These are phyloP conservation scores for Cladorrhinum samala DNA, from an alignment of 495 filamentous ascomycete species.

Conservation along the genomic window DNA sequence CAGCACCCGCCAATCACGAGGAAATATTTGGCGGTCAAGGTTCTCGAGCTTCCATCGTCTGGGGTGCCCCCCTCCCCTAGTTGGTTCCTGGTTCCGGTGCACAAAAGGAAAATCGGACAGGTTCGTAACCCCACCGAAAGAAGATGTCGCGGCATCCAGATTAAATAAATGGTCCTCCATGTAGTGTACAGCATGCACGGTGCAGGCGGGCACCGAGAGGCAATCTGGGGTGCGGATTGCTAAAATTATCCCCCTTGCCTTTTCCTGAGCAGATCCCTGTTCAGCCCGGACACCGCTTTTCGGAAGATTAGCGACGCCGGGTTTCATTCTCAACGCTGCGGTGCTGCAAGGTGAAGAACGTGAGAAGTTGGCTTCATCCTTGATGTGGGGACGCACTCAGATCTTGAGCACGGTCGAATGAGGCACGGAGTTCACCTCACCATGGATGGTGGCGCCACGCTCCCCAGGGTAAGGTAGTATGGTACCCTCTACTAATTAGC, in stretches of 20 bases:
- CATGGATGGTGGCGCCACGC: not conserved
- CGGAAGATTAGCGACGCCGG: slow-evolving; percentile 10
- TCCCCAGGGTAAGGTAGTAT: too few relatives aligned
- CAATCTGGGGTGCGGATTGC: not conserved
- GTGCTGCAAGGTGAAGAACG: too few relatives aligned
- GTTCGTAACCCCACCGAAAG: too few relatives aligned
- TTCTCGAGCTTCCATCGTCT: too few relatives aligned
- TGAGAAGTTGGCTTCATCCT: slow-evolving; percentile 1
- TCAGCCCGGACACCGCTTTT: slow-evolving; percentile 2
- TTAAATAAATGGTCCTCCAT: not conserved
- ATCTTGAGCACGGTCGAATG: slow-evolving; percentile 2
- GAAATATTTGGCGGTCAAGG: not conserved
- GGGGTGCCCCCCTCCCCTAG: too few relatives aligned
- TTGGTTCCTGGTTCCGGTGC: too few relatives aligned
- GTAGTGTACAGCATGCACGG: not conserved
- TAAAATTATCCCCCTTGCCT: slow-evolving; percentile 6
- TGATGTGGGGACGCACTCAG: slow-evolving; percentile 7
- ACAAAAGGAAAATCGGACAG: too few relatives aligned
- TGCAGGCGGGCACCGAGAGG: not conserved
- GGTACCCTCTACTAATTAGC: too few relatives aligned
- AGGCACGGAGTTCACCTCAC: slow-evolving; percentile 5
- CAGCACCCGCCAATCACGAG: too few relatives aligned
- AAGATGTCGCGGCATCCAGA: not conserved
- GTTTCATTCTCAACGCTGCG: slow-evolving; percentile 1
- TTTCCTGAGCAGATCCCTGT: slow-evolving; percentile 2